phyloP scores from a whole-genome alignment of 345 rosid species.

The thale cress (Arabidopsis thaliana) region TAIR10.1 NC_003070.9:22736001-22736500 shows the following conservation, averaged over 20 bases:
- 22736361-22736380: constrained; percentile 49
- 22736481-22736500: constrained; percentile 56
- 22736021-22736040: constrained; percentile 59
- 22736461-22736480: constrained; percentile 56
- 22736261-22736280: constrained; percentile 44
- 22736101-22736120: constrained; percentile 38
- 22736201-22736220: constrained; percentile 64
- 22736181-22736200: constrained; percentile 30
- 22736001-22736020: constrained; percentile 64
- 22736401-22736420: constrained; percentile 51
- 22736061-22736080: constrained; percentile 24
- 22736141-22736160: too few relatives aligned
- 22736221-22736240: constrained; percentile 50
- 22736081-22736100: constrained; percentile 45
- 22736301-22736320: constrained; percentile 64
- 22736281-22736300: constrained; percentile 57
- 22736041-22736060: constrained; percentile 55
- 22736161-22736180: background rate
- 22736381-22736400: constrained; percentile 49
- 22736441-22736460: constrained; percentile 52
- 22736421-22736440: constrained; percentile 46
- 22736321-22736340: constrained; percentile 54
- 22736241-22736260: constrained; percentile 54
- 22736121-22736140: background rate
- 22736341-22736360: constrained; percentile 50